Base-by-base conservation (phyloP, 345 rosid genomes). In the Linum tenue region DNA sequence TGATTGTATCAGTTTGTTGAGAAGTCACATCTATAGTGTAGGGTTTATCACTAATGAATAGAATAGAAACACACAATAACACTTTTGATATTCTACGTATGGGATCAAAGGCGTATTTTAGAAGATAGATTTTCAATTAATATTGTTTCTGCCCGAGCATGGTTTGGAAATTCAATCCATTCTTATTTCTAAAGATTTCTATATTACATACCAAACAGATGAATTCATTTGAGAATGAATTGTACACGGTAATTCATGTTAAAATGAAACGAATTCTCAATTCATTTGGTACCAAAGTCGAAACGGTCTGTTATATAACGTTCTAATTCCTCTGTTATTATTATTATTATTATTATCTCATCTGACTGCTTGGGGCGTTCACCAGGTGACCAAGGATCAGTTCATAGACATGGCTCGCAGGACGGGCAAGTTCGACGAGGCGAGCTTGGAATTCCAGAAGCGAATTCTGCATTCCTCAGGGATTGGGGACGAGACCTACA, bases 401-500 rank as follows among this genome's bases (percentile, higher is more conserved):
- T 85, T 90, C 77, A 81, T 90, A 14, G 88, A 83, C 9, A 60
- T 70, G 2, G 83, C 88, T 0, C 64, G 87, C 60, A 78, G 67
- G 56, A 83, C 95, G 3, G 85, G 89, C 9, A 88, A 90, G 67
- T 86, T 81, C 56, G 88, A 88, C 35, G 92, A 86, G 63, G 79
- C 72, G 11, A 83, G 74, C 39, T 65, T 90, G 4, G 77, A 77
- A 31, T 94, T 90, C 77, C 92, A 86, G 67, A 82, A 66, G 69
- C 74, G 90, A 75, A 85, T 88, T 61, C 60, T 94, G 39, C 69
- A 84, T 43, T 67, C 90, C 58, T 94, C 99, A 35, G 99, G 99
- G 9, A 71, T 90, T 6, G 97, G 97, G 3, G 91, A 90, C 42
- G 91, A 88, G 53, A 90, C 96, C 9, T 94, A 84, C 76, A 71